These are phyloP conservation scores for Blastobotrys attinorum DNA, from an alignment of 805 yeast genomes.

Conservation along the genomic window DNA sequence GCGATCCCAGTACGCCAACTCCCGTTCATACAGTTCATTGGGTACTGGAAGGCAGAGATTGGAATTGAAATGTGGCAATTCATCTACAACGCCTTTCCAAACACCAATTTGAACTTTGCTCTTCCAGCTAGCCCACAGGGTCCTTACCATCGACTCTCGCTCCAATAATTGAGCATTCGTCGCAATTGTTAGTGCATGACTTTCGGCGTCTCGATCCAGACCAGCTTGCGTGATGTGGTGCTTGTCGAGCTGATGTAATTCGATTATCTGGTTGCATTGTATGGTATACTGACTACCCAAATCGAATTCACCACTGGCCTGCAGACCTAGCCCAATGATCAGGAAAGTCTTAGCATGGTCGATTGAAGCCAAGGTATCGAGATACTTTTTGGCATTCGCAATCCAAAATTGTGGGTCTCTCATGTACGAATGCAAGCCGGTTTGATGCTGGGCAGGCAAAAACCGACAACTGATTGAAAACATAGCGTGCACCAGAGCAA, in stretches of 20 bases:
- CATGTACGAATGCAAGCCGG: slow-evolving; percentile 2
- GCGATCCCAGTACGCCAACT: slow-evolving; percentile 1
- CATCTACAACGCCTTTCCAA: background rate
- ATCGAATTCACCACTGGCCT: background rate
- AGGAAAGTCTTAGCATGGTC: background rate
- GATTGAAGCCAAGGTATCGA: background rate
- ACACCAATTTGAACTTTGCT: background rate
- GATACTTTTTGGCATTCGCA: background rate
- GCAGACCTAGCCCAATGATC: background rate
- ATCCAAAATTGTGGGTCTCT: slow-evolving; percentile 4
- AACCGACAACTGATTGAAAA: slow-evolving; percentile 5
- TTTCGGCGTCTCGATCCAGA: background rate
- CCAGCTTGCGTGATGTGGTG: background rate
- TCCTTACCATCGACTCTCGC: slow-evolving; percentile 5
- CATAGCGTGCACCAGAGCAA: slow-evolving; percentile 7
- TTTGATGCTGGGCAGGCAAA: background rate
- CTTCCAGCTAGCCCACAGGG: slow-evolving; percentile 4
- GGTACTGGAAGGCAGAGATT: slow-evolving; percentile 2
- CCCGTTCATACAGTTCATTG: background rate
- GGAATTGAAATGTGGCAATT: slow-evolving; percentile 2
- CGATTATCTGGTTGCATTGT: background rate
- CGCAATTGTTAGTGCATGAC: background rate
- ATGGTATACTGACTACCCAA: background rate
- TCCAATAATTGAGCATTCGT: slow-evolving; percentile 2
- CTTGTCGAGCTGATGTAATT: slow-evolving; percentile 1